Evolutionary conservation across 305 asterid genomes (phyloP), one percentile per base, ranked within the genome.

Genomic region (Nicotiana rustica): DNA sequence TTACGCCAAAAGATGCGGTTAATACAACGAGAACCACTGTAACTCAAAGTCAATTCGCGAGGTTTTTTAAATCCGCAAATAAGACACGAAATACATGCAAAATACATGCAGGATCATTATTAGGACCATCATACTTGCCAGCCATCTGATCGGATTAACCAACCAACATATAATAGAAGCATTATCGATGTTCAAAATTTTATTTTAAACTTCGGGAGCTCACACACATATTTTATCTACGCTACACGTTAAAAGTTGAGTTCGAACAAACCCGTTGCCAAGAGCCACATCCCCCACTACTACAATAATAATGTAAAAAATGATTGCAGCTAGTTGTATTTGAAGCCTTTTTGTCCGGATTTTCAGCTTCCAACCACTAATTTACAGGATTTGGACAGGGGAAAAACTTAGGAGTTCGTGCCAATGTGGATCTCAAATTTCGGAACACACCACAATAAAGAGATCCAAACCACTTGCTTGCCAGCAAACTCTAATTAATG

Each of bases 11-110:
- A 8, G 71, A 62, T 79, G 19, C 4, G 29, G 73, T 61, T 21
- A 79, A 60, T 79, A 79, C 35, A 79, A 1, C 75, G 5, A 36
- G n/a, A 62, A 79, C 36, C 49, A 38, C 0, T 60, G 75, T 18
- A 61, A 79, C 82, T 73, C 57, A 25, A 79, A 79, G 73, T 36
- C 75, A 79, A 79, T 79, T 79, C 57, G 7, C 44, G 33, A 57
- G 62, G 73, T 1, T 57, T 65, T 17, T 65, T 25, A 19, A 56
- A 4, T 33, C 4, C 35, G 35, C 35, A 3, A 4, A 33, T 33
- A 33, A 33, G 4, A 33, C 35, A 33, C 35, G 25, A 25, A 25
- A 25, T 25, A 25, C 25, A 25, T 25, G 4, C 4, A 4, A 33
- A 33, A 3, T 25, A 25, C 25, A 25, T 25, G 25, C 25, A 25